Base-by-base conservation (phyloP, 129 eudicot species). In the Pittosporum tobira region DNA sequence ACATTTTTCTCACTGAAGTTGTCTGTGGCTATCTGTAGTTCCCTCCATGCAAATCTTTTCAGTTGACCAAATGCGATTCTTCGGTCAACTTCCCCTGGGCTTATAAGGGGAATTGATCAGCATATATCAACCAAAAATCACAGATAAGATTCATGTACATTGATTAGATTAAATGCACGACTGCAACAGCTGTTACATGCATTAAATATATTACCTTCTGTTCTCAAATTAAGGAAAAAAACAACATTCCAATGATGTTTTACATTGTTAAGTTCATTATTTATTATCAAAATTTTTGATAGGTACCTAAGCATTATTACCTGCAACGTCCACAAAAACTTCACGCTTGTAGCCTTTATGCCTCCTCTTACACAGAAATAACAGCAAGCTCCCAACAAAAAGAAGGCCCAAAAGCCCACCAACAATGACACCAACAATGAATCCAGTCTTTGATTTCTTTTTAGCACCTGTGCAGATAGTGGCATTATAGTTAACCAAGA, bases 21-120 rank as follows among this genome's bases (percentile, higher is more conserved):
- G 70, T 88, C 96, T 0, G 96, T 88, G 37, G 96, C 96, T 55
- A 88, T 94, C 75, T 84, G 96, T 37, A 88, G 30, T 70, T 88
- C 96, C 28, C 94, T 63, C 40, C 84, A 71, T 15, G 96, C 84
- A 61, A 81, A 88, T 62, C 96, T 74, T 68, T 84, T 88, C 13
- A 88, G 94, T 52, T 84, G 96, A 43, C 96, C 96, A n/a, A n/a
- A n/a, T n/a, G n/a, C n/a, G n/a, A n/a, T n/a, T n/a, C n/a, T n/a
- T n/a, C n/a, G n/a, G n/a, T n/a, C n/a, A n/a, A n/a, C n/a, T n/a
- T n/a, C n/a, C n/a, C n/a, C n/a, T n/a, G n/a, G n/a, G n/a, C n/a
- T n/a, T n/a, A n/a, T n/a, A n/a, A n/a, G n/a, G n/a, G n/a, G n/a
- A n/a, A n/a, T n/a, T n/a, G n/a, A n/a, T n/a, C n/a, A n/a, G n/a